Evolutionary conservation across 352 stramenopile species (phyloP), one percentile per base, ranked within the genome.

Genomic region (Pythium myriotylum): DNA sequence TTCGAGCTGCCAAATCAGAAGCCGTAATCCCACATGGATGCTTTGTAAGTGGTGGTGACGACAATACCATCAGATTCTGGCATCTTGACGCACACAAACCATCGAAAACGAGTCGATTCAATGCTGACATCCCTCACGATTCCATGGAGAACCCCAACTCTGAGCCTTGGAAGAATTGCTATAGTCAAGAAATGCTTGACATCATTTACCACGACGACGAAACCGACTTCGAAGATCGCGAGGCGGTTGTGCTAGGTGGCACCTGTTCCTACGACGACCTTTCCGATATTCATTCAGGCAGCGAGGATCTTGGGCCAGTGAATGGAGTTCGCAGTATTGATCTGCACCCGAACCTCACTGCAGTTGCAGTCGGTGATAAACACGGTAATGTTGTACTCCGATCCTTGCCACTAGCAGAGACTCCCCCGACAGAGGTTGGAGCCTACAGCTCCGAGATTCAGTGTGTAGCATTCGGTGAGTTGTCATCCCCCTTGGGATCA

Each of bases 31-130:
- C 89, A 1, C 76, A 78, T 14, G 83, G 83, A 6, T 76, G 83
- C 3, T 87, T 97, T 56, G 74, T 95, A 4, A 96, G 88, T 0
- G 94, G 85, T 54, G 77, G 77, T 5, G 86, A 92, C 23, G 91
- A 97, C 62, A 92, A 95, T 54, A 97, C 89, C 0, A 55, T 96
- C 19, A 76, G 88, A 1, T 68, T 97, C 7, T 97, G 91, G 91
- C 79, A 96, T 58, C 59, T 97, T 24, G 84, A 93, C 24, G 46
- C 86, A 9, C 76, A 90, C 63, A 85, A 86, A 60, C 58, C 54
- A 45, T 22, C 50, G 2, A 72, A 72, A 33, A 48, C 65, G 0
- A 67, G 48, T 51, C 59, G 59, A 17, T 73, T 68, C 45, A 26
- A 16, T 72, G 51, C 42, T 59, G 17, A 70, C 6, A 50, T 24